A percentile compares a stretch with the other conserved stretches of the same genome.
These are phyloP conservation scores for Davidsoniella neocaledoniae DNA, from an alignment of 2,329 filamentous ascomycete genomes.

Conservation along the genomic window DNA sequence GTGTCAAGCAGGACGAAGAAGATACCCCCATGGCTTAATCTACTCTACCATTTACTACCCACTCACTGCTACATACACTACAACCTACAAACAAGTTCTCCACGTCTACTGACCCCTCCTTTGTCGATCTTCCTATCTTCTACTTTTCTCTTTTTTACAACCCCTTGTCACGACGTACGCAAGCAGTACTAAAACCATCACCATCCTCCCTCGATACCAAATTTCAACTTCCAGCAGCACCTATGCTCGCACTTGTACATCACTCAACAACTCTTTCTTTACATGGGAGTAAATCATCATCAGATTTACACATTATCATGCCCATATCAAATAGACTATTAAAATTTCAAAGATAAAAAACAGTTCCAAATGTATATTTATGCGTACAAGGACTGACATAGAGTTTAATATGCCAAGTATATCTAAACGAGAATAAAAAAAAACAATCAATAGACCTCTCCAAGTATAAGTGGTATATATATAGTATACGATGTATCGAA, in stretches of 20 bases:
- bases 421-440: background rate
- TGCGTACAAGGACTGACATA: background rate
- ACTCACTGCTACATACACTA: background rate
- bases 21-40: constrained; percentile 14
- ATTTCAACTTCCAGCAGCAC: background rate
- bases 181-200: too few relatives aligned
- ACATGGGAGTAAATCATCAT: too few relatives aligned
- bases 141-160: background rate
- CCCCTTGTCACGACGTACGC: background rate
- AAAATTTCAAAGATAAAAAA: background rate
- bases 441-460: background rate
- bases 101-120: background rate
- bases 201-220: constrained; percentile 5
- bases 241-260: constrained; percentile 1
- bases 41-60: background rate
- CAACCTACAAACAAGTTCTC: background rate
- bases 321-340: background rate
- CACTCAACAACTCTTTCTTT: background rate
- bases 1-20: constrained; percentile 30
- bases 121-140: background rate
- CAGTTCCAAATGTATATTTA: too few relatives aligned
- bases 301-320: too few relatives aligned
- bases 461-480: too few relatives aligned
- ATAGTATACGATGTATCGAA: too few relatives aligned
- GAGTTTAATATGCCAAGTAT: background rate